phyloP scores from a whole-genome alignment of 2,329 filamentous ascomycete genomes.

The Colletotrichum sp. region DNA sequence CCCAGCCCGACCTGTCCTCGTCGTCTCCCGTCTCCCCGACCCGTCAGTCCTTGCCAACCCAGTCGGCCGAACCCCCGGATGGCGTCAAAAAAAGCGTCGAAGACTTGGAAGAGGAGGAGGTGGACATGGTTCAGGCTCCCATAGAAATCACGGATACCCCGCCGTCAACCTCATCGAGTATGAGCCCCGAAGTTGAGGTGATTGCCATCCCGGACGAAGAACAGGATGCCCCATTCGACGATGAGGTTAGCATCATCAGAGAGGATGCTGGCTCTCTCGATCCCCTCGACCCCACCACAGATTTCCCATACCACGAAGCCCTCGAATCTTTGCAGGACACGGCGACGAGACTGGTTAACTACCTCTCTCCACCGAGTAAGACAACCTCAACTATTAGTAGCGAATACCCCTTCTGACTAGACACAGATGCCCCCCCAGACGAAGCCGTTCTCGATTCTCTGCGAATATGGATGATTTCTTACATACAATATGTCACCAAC shows the following conservation, averaged over 20 bases:
- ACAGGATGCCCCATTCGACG: constrained; percentile 28
- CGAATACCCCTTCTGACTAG: constrained; percentile 26
- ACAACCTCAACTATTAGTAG: neutral
- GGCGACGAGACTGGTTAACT: constrained; percentile 40
- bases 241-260: constrained; percentile 26
- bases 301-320: constrained; percentile 51
- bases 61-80: neutral
- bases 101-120: constrained; percentile 44
- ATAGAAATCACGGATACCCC: constrained; percentile 28
- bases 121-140: constrained; percentile 35
- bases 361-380: constrained; percentile 35
- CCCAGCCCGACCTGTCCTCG: constrained; percentile 42
- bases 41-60: constrained; percentile 24
- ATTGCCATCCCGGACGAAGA: constrained; percentile 44
- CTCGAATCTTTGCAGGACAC: constrained; percentile 35
- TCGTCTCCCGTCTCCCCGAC: constrained; percentile 50
- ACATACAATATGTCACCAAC: constrained; percentile 44
- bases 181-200: constrained; percentile 50
- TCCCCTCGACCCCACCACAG: constrained; percentile 48
- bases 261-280: constrained; percentile 34
- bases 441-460: constrained; percentile 49
- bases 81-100: constrained; percentile 51
- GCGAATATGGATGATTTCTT: constrained; percentile 55
- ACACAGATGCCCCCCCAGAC: constrained; percentile 45
- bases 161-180: constrained; percentile 41